Base-by-base conservation (phyloP, 257 asterid genomes). In the Prunella vulgaris region DNA sequence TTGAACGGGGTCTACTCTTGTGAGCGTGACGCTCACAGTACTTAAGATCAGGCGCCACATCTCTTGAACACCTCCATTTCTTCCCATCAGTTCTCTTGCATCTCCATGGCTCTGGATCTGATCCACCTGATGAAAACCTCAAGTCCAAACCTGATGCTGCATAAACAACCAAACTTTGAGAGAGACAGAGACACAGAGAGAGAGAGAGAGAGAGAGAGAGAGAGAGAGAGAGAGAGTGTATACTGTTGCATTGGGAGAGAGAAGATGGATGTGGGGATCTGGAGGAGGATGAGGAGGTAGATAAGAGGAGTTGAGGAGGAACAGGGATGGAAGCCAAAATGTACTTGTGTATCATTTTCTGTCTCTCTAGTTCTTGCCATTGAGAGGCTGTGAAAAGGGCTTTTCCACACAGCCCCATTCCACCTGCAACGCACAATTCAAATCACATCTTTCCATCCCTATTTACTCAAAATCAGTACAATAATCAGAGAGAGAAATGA, bases 21-120 rank as follows among this genome's bases (percentile, higher is more conserved):
- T 81, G 84, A 24, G 84, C 78, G 37, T 84, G 89, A 3, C 89
- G 81, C 60, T 84, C 89, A 33, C 86, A 84, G 84, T 84, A 84
- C 13, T 82, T 84, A 1, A 69, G 82, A 18, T 84, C 80, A 18
- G 83, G 80, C 0, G 81, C 86, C 9, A 79, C 86, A 14, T 79
- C 86, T 28, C 86, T 75, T 1, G 89, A 77, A 21, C 95, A 88
- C 69, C 95, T 78, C 95, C 95, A 88, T 77, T 88, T 88, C 66
- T 88, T 88, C 13, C 95, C 95, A 57, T 88, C 95, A 10, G 95
- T 88, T 57, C 95, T 79, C 51, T 79, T 81, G 37, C 95, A 88
- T 78, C 95, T 76, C 95, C 95, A 86, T 17, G 89, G 85, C 83
- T 88, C 96, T 10, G 86, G 79, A 83, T 88, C 91, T 66, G 84